A percentile compares a stretch with the other conserved stretches of the same genome.
These are phyloP conservation scores for Aspergillus pseudoglaucus DNA, from an alignment of 2,329 filamentous ascomycete species.

Conservation along the genomic window DNA sequence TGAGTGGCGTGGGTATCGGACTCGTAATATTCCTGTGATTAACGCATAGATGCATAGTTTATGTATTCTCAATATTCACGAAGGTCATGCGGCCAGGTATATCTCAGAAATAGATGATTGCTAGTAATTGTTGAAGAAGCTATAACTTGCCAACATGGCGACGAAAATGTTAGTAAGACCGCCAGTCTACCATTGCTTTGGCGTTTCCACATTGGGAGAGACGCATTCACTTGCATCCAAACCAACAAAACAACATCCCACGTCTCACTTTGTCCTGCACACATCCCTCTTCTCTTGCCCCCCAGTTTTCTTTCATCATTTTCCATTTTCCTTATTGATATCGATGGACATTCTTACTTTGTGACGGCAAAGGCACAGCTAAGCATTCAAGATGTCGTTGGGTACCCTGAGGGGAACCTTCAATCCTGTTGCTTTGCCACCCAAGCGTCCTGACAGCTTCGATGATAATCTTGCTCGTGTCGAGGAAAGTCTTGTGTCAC, in stretches of 20 bases:
- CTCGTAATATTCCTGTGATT: conserved; percentile 29
- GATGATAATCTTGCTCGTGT: not conserved
- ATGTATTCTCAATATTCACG: too few relatives aligned
- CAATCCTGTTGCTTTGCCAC: not conserved
- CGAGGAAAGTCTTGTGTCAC: not conserved
- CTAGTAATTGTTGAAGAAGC: too few relatives aligned
- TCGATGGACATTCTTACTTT: not conserved
- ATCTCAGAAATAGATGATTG: too few relatives aligned
- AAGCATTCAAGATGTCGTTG: not conserved
- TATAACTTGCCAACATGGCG: too few relatives aligned
- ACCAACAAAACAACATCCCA: not conserved
- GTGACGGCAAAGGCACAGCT: not conserved
- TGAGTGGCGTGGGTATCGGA: conserved; percentile 48
- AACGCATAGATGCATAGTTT: conserved; percentile 6
- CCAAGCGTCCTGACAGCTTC: not conserved
- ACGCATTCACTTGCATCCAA: not conserved
- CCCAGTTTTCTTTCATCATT: not conserved
- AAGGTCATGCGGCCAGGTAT: too few relatives aligned
- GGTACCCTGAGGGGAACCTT: not conserved
- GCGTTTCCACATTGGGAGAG: not conserved
- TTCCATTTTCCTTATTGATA: too few relatives aligned
- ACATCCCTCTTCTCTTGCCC: not conserved
- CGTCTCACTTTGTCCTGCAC: not conserved
- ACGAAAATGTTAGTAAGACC: too few relatives aligned
- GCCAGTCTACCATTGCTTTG: too few relatives aligned